Evolutionary conservation across 2,329 filamentous ascomycete species (phyloP).

Genomic region (Reticulascus tulasneorum): DNA sequence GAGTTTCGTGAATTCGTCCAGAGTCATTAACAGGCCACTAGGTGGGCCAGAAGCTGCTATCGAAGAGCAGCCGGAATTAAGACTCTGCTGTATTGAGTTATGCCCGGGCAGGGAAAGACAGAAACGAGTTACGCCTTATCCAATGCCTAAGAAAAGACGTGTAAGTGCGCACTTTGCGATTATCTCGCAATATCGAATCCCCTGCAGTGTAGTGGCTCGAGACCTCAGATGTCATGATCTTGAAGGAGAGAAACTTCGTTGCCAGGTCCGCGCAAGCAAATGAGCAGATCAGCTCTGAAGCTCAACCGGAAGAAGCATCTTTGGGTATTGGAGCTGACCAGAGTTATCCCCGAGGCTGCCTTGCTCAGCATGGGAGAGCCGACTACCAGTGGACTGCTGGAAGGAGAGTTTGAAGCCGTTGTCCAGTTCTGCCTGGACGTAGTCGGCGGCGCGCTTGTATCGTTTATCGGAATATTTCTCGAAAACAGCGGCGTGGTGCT

Average conservation of each 20-base stretch:
- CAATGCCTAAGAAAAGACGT: too few species aligned
- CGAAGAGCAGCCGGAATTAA: constrained; percentile 4
- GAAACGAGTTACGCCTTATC: too few species aligned
- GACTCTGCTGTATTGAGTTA: too few species aligned
- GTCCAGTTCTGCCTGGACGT: constrained; percentile 71
- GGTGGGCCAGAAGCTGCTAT: constrained; percentile 8
- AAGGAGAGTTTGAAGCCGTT: constrained; percentile 53
- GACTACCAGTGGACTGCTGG: constrained; percentile 32
- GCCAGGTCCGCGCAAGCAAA: too few species aligned
- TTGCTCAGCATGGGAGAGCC: constrained; percentile 15
- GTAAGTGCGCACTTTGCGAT: too few species aligned
- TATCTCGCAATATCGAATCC: too few species aligned
- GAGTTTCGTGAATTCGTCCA: constrained; percentile 15
- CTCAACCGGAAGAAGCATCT: constrained; percentile 10
- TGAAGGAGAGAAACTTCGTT: too few species aligned
- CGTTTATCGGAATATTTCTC: constrained; percentile 88
- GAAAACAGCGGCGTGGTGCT: constrained; percentile 82
- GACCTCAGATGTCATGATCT: too few species aligned
- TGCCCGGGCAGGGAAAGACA: too few species aligned
- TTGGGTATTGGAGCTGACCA: constrained; percentile 5
- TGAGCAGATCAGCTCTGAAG: constrained; percentile 12
- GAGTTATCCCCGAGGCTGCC: constrained; percentile 8
- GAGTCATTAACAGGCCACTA: constrained; percentile 10
- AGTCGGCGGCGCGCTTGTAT: constrained; percentile 79
- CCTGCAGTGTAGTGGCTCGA: too few species aligned